phyloP scores from a whole-genome alignment of 805 yeast species.

The Metschnikowia lochheadii region DNA sequence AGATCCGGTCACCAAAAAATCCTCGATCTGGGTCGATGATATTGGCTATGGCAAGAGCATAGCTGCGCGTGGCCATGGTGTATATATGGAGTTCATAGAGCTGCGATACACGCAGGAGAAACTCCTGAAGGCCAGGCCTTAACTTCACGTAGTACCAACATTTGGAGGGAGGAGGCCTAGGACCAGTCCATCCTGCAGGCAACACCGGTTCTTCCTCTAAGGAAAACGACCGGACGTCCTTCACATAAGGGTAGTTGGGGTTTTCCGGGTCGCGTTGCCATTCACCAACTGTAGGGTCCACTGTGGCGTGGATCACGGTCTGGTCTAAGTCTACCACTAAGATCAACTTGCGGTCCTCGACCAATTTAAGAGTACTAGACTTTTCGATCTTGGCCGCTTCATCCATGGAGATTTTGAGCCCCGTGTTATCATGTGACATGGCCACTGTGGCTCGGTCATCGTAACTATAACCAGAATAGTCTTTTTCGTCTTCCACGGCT shows the following conservation, averaged over 20 bases:
- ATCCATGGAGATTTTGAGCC: constrained; percentile 73
- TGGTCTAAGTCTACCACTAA: constrained; percentile 96
- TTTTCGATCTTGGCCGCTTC: constrained; percentile 87
- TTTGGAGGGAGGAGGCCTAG: constrained; percentile 51
- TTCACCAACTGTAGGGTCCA: constrained; percentile 94
- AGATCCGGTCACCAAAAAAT: constrained; percentile 85
- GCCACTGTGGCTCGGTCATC: constrained; percentile 77
- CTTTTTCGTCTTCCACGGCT: constrained; percentile 62
- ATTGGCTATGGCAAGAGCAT: constrained; percentile 84
- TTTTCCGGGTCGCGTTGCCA: constrained; percentile 87
- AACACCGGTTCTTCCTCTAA: constrained; percentile 69
- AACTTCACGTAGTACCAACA: constrained; percentile 92
- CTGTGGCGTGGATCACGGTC: constrained; percentile 96
- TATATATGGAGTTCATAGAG: constrained; percentile 88
- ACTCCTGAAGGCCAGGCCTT: constrained; percentile 80
- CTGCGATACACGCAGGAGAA: constrained; percentile 58
- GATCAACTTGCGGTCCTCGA: constrained; percentile 64
- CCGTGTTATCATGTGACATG: constrained; percentile 86
- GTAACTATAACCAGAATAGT: constrained; percentile 66
- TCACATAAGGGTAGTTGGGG: constrained; percentile 80
- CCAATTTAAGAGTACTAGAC: constrained; percentile 55
- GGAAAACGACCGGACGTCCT: constrained; percentile 74
- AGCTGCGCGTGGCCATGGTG: constrained; percentile 96
- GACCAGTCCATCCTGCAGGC: constrained; percentile 59
- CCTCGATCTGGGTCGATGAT: constrained; percentile 87